phyloP scores from a whole-genome alignment of 768 basidiomycete species.

The Agrocybe chaxingu region DNA sequence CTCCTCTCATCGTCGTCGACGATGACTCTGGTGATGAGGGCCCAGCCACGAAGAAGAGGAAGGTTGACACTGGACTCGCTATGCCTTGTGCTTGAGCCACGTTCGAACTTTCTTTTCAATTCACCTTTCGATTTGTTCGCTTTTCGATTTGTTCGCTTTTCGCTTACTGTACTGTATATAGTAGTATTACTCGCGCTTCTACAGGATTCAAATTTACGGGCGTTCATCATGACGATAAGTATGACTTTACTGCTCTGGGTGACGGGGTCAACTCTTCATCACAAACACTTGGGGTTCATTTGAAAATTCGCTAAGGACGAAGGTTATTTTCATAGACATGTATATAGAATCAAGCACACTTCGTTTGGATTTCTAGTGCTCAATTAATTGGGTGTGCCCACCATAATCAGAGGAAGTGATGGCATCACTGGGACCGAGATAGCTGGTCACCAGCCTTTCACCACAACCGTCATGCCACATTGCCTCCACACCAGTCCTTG shows the following conservation, averaged over 20 bases:
- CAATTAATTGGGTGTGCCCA: neutral
- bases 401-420: neutral
- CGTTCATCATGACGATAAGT: too few species aligned
- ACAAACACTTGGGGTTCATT: too few species aligned
- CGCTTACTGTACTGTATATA: conserved; percentile 14
- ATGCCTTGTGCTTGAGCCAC: conserved; percentile 12
- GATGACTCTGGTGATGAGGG: conserved; percentile 60
- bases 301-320: too few species aligned
- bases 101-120: conserved; percentile 4
- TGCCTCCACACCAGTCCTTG: too few species aligned
- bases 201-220: neutral
- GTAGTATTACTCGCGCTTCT: conserved; percentile 9
- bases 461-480: too few species aligned
- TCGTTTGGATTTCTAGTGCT: neutral
- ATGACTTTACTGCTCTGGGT: too few species aligned
- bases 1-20: conserved; percentile 62
- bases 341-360: too few species aligned
- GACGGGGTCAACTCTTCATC: too few species aligned
- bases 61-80: conserved; percentile 30
- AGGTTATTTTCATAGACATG: too few species aligned
- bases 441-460: too few species aligned
- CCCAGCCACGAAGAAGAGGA: conserved; percentile 57
- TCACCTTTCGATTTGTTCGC: conserved; percentile 1
- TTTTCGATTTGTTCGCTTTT: neutral
- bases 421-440: neutral